Evolutionary conservation across 179 eudicot species (phyloP), one percentile per base, ranked within the genome.

Genomic region (Nepenthes alata): DNA sequence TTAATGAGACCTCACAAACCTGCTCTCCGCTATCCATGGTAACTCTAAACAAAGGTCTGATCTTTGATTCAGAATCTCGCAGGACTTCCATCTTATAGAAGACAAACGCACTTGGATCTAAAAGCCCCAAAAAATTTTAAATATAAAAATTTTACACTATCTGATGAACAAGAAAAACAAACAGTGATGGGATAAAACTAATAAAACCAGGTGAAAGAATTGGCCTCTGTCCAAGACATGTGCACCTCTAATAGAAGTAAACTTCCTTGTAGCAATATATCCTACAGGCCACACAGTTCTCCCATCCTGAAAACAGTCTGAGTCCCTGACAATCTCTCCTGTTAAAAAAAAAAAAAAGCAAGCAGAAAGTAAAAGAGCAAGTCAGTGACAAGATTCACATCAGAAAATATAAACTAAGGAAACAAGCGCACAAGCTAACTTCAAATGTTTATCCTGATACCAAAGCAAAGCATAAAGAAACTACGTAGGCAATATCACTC

Each of bases 81-180:
- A 78, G 69, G 53, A 83, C 79, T 74, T 83, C 85, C 88, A 83
- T 83, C 83, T 75, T 80, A 66, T 80, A 83, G 15, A 60, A 59
- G 51, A 73, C 47, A 63, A 53, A 57, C 12, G 57, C 61, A 65
- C 71, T 70, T 66, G 81, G 82, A 76, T 83, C 88, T 83, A 62
- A 48, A 67, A 36, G 57, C 59, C 55, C 25, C 66, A 59, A 38
- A 38, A 25, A 5, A 55, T 47, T 13, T 55, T 41, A 11, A 47
- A 45, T 10, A 55, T 44, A 14, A 55, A 55, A 3, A 44, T 13
- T 13, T 14, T 39, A 15, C 6, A 12, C 37, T 52, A 53, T 8
- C n/a, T 11, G 57, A 57, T 8, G 15, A 61, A 36, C 25, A 56
- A 35, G 41, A 25, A 35, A n/a, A 44, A 16, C 0, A 57, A 35